Evolutionary conservation across 257 asterid species (phyloP).

Genomic region (Orobanche coerulescens): DNA sequence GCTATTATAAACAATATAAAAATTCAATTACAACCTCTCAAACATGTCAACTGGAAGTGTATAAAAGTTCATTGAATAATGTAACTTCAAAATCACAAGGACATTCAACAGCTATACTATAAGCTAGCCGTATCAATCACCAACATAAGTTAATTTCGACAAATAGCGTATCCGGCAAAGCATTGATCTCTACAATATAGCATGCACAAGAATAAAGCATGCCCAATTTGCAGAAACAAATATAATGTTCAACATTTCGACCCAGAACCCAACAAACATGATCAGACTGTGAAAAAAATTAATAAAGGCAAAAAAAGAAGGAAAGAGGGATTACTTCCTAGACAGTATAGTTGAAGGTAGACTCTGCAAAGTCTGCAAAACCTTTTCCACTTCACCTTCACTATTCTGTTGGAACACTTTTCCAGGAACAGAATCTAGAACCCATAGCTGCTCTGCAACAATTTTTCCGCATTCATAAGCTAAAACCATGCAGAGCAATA

Average conservation of each 20-base stretch:
- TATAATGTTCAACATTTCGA: background rate
- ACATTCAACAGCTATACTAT: conserved; percentile 1
- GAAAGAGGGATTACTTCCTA: conserved; percentile 47
- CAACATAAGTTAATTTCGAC: background rate
- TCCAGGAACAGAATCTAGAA: conserved; percentile 90
- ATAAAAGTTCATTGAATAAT: background rate
- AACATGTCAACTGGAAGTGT: background rate
- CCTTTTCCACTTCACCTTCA: conserved; percentile 90
- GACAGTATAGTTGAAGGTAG: conserved; percentile 67
- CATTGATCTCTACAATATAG: background rate
- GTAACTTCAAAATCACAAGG: conserved; percentile 6
- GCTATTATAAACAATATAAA: background rate
- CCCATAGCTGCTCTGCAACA: conserved; percentile 90
- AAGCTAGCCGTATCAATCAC: background rate
- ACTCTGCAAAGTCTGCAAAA: conserved; percentile 58
- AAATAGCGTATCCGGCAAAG: background rate
- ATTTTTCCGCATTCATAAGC: conserved; percentile 24
- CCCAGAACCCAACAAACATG: background rate
- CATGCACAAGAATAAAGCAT: conserved; percentile 4
- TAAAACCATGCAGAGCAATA: conserved; percentile 11
- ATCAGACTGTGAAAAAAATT: background rate
- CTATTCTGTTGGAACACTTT: conserved; percentile 41
- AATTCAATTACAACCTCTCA: background rate
- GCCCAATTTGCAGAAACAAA: background rate
- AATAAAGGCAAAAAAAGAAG: conserved; percentile 12